Evolutionary conservation across 192 early-diverging fungal species (phyloP).

Genomic region (Coemansia sp.): DNA sequence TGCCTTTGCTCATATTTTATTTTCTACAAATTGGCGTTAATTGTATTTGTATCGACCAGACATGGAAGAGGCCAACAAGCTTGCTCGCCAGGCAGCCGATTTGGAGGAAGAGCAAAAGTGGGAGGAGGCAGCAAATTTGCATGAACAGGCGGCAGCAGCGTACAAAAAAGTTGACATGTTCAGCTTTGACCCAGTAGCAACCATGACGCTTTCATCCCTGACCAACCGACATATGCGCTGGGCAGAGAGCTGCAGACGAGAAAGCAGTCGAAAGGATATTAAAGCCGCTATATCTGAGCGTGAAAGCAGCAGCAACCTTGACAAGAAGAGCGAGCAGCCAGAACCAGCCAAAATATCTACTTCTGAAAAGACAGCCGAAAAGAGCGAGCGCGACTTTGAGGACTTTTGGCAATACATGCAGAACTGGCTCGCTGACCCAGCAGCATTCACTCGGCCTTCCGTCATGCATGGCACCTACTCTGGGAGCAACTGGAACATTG

Average conservation of each 20-base stretch:
- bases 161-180: slow-evolving; percentile 21
- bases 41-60: background rate
- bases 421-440: slow-evolving; percentile 47
- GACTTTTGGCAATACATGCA: slow-evolving; percentile 56
- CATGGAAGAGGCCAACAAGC: slow-evolving; percentile 40
- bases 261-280: slow-evolving; percentile 7
- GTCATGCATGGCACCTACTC: slow-evolving; percentile 2
- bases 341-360: too few relatives aligned
- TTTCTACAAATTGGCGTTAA: too few relatives aligned
- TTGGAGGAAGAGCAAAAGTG: slow-evolving; percentile 23
- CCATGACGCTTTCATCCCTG: slow-evolving; percentile 35
- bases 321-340: background rate
- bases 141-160: slow-evolving; percentile 26
- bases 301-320: background rate
- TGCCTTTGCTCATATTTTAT: too few relatives aligned
- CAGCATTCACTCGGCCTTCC: slow-evolving; percentile 38
- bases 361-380: background rate
- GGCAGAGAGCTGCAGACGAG: slow-evolving; percentile 42
- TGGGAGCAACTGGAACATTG: background rate
- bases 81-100: slow-evolving; percentile 29
- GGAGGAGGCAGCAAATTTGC: slow-evolving; percentile 22
- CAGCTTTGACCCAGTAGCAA: slow-evolving; percentile 45
- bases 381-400: slow-evolving; percentile 45
- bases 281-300: background rate
- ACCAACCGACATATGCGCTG: slow-evolving; percentile 37